Percentiles rank a stretch among this genome's conserved stretches.
phyloP scores from a whole-genome alignment of 2,329 filamentous ascomycete genomes.

The Colletotrichum tropicale region DNA sequence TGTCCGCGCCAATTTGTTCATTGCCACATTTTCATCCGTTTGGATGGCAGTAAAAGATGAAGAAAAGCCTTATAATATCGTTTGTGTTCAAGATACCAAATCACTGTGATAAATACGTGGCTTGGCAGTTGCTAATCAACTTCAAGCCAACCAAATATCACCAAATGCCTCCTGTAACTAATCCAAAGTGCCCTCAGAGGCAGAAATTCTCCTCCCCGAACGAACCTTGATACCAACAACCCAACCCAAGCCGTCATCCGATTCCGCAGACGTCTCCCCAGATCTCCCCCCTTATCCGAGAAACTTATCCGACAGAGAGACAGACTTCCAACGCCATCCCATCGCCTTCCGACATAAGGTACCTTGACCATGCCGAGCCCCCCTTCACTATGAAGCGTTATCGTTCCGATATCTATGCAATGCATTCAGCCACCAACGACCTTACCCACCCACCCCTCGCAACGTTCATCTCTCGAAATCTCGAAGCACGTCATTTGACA shows the following conservation, averaged over 20 bases:
- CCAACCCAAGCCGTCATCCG: neutral
- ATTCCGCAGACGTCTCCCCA: neutral
- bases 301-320: neutral
- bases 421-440: neutral
- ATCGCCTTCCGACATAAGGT: neutral
- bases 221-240: neutral
- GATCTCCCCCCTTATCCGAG: neutral
- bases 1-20: too few relatives aligned
- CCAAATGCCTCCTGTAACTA: neutral
- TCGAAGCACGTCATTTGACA: neutral
- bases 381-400: neutral
- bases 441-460: neutral
- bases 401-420: neutral
- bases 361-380: neutral
- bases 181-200: too few relatives aligned
- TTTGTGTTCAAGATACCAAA: too few relatives aligned
- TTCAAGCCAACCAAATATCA: neutral
- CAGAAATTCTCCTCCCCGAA: neutral
- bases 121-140: too few relatives aligned
- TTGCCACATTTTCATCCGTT: too few relatives aligned
- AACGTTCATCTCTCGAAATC: neutral
- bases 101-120: too few relatives aligned
- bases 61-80: too few relatives aligned
- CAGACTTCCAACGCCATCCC: neutral
- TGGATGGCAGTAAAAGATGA: too few relatives aligned